Evolutionary conservation across 208 protist species (phyloP), one percentile per base, ranked within the genome.

Genomic region (Tritrichomonas foetus): DNA sequence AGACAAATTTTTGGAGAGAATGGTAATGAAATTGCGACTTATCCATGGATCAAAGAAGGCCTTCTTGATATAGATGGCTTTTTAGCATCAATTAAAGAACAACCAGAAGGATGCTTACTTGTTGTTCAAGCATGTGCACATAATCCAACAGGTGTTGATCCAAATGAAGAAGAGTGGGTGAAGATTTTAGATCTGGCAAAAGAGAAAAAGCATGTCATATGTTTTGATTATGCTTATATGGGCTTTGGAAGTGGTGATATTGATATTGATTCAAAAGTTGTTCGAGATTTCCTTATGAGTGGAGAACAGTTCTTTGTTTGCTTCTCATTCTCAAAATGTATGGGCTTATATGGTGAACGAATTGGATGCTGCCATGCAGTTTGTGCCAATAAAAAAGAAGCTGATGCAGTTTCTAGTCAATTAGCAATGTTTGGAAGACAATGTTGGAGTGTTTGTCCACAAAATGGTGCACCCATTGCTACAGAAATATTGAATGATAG

Each of bases 111-210:
- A 20, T 53, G 97, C 50, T 95, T 99, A 8, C 96, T 99, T 41
- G 74, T 99, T 33, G 95, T 99, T 53, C 98, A 99, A 95, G 96
- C 97, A 27, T 99, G 98, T 95, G 98, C 98, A 20, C 98, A 99
- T 96, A 99, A 99, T 96, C 98, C 98, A 93, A 99, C 98, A 27
- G 98, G 98, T 55, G 97, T 98, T 5, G 98, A 99, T 95, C 98
- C 98, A 74, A 98, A 97, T 1, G 93, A 95, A 16, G 97, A 96
- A 47, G 97, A 99, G 95, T 99, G 98, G 98, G 93, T 95, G 33
- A 92, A 96, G 47, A 98, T 99, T 94, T 96, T 96, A 0, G 95
- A 98, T 30, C n/a, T 53, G 14, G 25, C 39, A 27, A 44, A 96
- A 75, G 94, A 96, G 93, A 97, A 96, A 69, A 92, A 96, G 0